Percentiles rank a stretch among this genome's conserved stretches.
Evolutionary conservation across 768 basidiomycete species (phyloP).

Genomic region (Dendrothele bispora): DNA sequence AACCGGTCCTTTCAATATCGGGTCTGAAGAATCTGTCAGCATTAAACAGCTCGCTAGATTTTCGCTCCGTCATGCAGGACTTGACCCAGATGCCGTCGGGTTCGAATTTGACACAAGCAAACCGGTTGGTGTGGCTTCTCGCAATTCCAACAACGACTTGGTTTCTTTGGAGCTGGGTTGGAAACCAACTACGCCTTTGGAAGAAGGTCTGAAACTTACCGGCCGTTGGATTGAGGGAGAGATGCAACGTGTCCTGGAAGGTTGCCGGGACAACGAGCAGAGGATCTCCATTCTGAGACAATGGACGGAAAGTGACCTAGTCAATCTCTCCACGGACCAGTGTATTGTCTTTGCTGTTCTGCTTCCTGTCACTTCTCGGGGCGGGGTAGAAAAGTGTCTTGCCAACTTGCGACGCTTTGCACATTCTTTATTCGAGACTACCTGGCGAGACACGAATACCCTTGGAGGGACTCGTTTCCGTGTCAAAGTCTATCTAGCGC

Average conservation of each 20-base stretch:
- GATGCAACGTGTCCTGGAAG: constrained; percentile 23
- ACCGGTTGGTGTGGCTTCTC: constrained; percentile 47
- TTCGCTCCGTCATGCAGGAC: constrained; percentile 32
- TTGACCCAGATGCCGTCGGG: constrained; percentile 24
- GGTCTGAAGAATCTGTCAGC: constrained; percentile 43
- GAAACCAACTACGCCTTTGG: constrained; percentile 39
- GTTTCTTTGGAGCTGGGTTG: constrained; percentile 35
- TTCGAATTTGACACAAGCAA: constrained; percentile 28
- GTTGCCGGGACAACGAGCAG: not conserved
- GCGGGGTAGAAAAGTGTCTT: constrained; percentile 38
- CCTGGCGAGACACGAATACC: constrained; percentile 38
- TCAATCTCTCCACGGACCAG: constrained; percentile 32
- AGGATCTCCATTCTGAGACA: constrained; percentile 14
- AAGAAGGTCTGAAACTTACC: constrained; percentile 48
- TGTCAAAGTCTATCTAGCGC: constrained; percentile 49
- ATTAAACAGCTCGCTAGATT: constrained; percentile 42
- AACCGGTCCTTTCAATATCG: constrained; percentile 45
- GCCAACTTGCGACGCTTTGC: constrained; percentile 42
- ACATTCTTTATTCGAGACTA: constrained; percentile 43
- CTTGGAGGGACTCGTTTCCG: constrained; percentile 31
- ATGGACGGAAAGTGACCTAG: constrained; percentile 34
- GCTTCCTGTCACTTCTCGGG: constrained; percentile 58
- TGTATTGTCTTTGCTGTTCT: constrained; percentile 52
- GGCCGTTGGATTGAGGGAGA: constrained; percentile 46
- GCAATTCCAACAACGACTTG: constrained; percentile 51